Conservation (phyloP, 2,329 filamentous ascomycete genomes). For the Ophidiomyces ophidiicola region DNA sequence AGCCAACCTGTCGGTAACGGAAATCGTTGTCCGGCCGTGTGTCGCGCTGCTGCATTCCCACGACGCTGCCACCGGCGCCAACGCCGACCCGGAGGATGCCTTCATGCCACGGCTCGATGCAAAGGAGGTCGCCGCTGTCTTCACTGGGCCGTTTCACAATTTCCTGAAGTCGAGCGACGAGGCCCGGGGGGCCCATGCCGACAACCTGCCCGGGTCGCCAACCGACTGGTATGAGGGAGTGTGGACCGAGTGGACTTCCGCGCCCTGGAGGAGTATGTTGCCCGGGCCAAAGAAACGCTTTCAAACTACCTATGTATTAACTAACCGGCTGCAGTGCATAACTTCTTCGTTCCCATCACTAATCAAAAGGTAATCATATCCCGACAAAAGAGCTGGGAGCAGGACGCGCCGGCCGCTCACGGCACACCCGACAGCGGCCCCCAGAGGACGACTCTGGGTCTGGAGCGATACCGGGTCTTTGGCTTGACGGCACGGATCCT, state of each 20-base stretch:
- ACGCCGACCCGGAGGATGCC: constrained; percentile 50
- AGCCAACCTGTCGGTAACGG: constrained; percentile 58
- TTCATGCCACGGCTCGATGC: constrained; percentile 74
- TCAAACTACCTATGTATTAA: constrained; percentile 13
- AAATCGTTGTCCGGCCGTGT: constrained; percentile 62
- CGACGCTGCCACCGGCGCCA: constrained; percentile 31
- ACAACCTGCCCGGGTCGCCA: constrained; percentile 32
- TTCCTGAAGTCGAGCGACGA: constrained; percentile 58
- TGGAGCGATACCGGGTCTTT: constrained; percentile 68
- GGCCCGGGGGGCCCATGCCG: constrained; percentile 28
- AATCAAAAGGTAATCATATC: constrained; percentile 58
- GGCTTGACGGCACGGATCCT: constrained; percentile 89
- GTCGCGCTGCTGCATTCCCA: constrained; percentile 64
- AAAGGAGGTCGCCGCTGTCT: constrained; percentile 85
- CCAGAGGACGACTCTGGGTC: constrained; percentile 36
- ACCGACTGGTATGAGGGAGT: constrained; percentile 72
- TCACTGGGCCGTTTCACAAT: constrained; percentile 76
- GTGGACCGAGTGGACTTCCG: constrained; percentile 69
- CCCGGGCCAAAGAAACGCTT: constrained; percentile 7
- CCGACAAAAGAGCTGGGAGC: constrained; percentile 25
- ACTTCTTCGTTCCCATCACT: constrained; percentile 75
- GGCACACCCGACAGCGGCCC: too few species aligned
- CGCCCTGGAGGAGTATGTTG: constrained; percentile 52
- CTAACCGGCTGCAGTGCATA: constrained; percentile 65
- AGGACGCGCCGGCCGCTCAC: constrained; percentile 32